A percentile compares a stretch with the other conserved stretches of the same genome.
phyloP scores from a whole-genome alignment of 345 rosid species.

The Arabis alpina region DNA sequence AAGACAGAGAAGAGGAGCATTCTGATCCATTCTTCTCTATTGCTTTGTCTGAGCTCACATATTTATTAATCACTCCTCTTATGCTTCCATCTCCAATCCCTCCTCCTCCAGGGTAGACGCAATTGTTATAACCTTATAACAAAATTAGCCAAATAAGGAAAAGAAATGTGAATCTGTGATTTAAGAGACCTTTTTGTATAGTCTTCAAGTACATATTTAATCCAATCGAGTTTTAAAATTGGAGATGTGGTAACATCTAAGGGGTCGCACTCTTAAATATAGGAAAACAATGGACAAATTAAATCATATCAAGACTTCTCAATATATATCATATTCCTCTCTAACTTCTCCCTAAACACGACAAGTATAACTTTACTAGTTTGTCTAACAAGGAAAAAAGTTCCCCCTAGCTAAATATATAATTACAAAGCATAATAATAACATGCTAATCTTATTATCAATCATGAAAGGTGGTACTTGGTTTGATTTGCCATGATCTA shows the following conservation, averaged over 20 bases:
- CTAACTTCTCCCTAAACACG: too few species aligned
- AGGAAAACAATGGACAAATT: too few species aligned
- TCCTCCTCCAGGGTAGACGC: slow-evolving; percentile 61
- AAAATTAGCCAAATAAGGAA: neutral
- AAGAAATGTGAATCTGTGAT: neutral
- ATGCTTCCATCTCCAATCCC: slow-evolving; percentile 10
- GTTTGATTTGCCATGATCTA: too few species aligned
- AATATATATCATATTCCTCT: too few species aligned
- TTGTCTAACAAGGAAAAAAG: too few species aligned
- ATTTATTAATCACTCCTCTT: slow-evolving; percentile 31
- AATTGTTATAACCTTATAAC: slow-evolving; percentile 60
- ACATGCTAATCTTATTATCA: too few species aligned
- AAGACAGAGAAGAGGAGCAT: neutral
- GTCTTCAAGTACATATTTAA: neutral
- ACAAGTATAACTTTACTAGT: too few species aligned
- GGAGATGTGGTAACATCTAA: neutral
- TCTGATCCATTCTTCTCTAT: slow-evolving; percentile 23
- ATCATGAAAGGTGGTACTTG: too few species aligned
- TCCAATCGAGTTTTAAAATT: neutral
- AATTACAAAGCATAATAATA: too few species aligned
- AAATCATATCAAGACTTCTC: too few species aligned
- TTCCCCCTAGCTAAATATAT: too few species aligned
- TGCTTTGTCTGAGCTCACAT: slow-evolving; percentile 37
- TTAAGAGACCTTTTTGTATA: neutral
- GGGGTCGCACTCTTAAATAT: neutral